Evolutionary conservation across 306 rosid genomes (phyloP).

Genomic region (Geum urbanum): DNA sequence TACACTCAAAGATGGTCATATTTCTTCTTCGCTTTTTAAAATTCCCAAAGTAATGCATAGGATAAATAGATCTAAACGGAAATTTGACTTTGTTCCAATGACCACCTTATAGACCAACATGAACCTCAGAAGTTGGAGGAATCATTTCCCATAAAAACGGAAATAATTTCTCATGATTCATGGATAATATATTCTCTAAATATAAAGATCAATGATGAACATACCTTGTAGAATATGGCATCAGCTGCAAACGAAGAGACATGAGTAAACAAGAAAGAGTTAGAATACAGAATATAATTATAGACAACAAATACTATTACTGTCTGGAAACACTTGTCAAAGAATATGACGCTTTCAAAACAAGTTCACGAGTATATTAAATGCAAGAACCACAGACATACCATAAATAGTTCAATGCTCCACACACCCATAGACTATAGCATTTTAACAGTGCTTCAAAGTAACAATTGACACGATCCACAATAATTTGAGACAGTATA

Average conservation of each 20-base stretch:
- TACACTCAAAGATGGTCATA: not conserved
- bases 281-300: slow-evolving; percentile 28
- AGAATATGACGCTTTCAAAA: not conserved
- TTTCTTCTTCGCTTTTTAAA: not conserved
- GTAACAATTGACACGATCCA: not conserved
- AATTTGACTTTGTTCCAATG: not conserved
- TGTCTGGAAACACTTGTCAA: not conserved
- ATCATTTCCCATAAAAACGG: not conserved
- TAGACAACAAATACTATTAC: slow-evolving; percentile 1
- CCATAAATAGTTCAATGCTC: not conserved
- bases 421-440: not conserved
- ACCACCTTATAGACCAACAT: slow-evolving; percentile 1
- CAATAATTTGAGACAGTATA: not conserved
- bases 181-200: not conserved
- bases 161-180: not conserved
- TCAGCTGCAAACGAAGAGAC: slow-evolving; percentile 52
- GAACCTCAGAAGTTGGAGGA: not conserved
- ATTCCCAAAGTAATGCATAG: not conserved
- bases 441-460: not conserved
- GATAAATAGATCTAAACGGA: not conserved
- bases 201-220: slow-evolving; percentile 16
- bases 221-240: slow-evolving; percentile 68
- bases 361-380: not conserved
- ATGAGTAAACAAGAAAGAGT: slow-evolving; percentile 17
- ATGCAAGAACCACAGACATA: not conserved